These are phyloP conservation scores for Cladosporium sp. DNA, from an alignment of 2,329 filamentous ascomycete species.

Conservation along the genomic window DNA sequence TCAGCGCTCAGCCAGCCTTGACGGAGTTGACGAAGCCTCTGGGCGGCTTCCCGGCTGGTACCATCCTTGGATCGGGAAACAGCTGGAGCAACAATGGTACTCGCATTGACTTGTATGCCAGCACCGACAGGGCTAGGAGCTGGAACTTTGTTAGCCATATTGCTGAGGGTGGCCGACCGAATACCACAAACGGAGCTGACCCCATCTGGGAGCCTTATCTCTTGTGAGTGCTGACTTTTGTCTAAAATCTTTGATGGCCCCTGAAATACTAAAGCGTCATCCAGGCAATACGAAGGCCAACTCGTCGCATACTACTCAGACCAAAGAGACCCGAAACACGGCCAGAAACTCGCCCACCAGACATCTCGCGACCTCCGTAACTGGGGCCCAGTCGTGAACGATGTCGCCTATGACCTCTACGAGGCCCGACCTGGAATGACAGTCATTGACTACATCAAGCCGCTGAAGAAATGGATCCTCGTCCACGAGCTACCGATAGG, in stretches of 20 bases:
- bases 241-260: neutral
- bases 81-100: constrained; percentile 15
- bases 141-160: constrained; percentile 67
- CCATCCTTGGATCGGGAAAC: constrained; percentile 15
- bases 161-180: constrained; percentile 56
- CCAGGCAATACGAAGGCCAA: constrained; percentile 47
- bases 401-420: constrained; percentile 61
- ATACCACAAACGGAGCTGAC: constrained; percentile 58
- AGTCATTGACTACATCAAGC: constrained; percentile 38
- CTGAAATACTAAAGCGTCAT: neutral
- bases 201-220: constrained; percentile 69
- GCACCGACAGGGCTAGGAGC: constrained; percentile 46
- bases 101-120: constrained; percentile 61
- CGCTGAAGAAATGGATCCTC: constrained; percentile 13
- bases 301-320: constrained; percentile 69
- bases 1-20: constrained; percentile 16
- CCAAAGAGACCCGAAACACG: constrained; percentile 60
- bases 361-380: constrained; percentile 52
- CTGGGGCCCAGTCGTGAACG: constrained; percentile 57
- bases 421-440: constrained; percentile 65
- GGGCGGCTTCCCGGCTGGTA: constrained; percentile 13
- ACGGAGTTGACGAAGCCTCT: constrained; percentile 8
- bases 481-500: constrained; percentile 13
- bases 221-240: constrained; percentile 30
- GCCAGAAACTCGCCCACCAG: constrained; percentile 66